phyloP scores from a whole-genome alignment of 768 basidiomycete genomes.

The Kwoniella bestiolae region DNA sequence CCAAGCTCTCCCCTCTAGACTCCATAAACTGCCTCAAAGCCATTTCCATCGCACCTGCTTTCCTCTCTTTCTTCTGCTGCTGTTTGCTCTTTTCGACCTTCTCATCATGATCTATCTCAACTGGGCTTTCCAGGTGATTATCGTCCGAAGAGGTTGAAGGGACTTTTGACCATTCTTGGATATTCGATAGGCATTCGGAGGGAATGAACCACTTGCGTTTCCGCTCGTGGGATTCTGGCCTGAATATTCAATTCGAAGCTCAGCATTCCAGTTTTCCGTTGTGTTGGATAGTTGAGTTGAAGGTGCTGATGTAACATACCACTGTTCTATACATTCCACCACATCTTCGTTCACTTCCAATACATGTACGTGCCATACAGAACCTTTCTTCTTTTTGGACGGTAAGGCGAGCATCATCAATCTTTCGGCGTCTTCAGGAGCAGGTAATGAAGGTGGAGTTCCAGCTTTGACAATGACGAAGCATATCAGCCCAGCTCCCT shows the following conservation, averaged over 20 bases:
- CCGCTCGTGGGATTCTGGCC: conserved; percentile 48
- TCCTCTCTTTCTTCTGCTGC: conserved; percentile 38
- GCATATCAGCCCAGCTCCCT: neutral
- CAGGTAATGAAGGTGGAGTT: conserved; percentile 28
- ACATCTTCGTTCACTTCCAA: conserved; percentile 27
- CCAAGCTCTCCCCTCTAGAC: conserved; percentile 5
- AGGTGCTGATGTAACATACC: too few species aligned
- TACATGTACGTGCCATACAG: conserved; percentile 43
- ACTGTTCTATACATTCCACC: conserved; percentile 14
- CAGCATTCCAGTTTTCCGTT: too few species aligned
- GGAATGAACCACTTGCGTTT: conserved; percentile 36
- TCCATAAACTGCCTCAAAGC: conserved; percentile 38
- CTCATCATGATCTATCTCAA: neutral
- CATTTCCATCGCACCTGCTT: conserved; percentile 49
- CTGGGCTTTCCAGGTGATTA: neutral
- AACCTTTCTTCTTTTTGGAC: conserved; percentile 15
- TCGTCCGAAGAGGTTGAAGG: neutral
- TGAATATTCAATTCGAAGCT: conserved; percentile 3
- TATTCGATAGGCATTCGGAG: conserved; percentile 19
- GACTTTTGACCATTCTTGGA: conserved; percentile 40
- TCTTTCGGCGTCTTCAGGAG: conserved; percentile 28
- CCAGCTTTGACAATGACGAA: conserved; percentile 36
- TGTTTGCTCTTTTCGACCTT: conserved; percentile 14
- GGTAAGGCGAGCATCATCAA: conserved; percentile 32
- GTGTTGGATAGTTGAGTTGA: too few species aligned